Evolutionary conservation across 2,329 filamentous ascomycete genomes (phyloP), one percentile per base, ranked within the genome.

Genomic region (Coniella lustricola): DNA sequence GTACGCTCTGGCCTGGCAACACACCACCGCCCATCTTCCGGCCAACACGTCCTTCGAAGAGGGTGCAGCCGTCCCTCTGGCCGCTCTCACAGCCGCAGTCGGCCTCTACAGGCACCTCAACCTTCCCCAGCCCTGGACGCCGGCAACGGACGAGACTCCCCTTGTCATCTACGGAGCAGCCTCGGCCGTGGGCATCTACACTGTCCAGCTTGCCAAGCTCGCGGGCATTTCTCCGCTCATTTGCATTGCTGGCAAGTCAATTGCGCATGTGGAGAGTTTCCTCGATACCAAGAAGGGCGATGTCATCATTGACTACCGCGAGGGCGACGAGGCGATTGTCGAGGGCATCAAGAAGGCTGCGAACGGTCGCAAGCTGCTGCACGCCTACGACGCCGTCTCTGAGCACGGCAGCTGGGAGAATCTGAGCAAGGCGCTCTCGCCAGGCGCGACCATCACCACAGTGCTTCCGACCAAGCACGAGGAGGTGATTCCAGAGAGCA

Each of bases 221-320:
- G 71, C 70, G 50, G 76, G 79, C 58, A 77, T 84, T 52, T 77
- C 82, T 60, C 81, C 81, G 0, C 63, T 84, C 37, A 79, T 85
- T 53, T 73, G 71, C 51, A 68, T 84, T 7, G 79, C 80, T 0
- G 81, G 81, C 7, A 65, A 67, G 2, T 75, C 74, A 5, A 61
- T 61, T 8, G 56, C 69, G 2, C 75, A 75, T 54, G 77, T 82
- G 3, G 66, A 75, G 59, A 61, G 57, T 0, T 62, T 81, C 29
- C 70, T 83, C 47, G 73, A 80, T 57, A 60, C 60, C 9, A 62
- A 59, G 44, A 76, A 76, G 57, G 79, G 79, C 34, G 80, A 84
- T 56, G 63, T 67, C 1, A 64, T 84, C 18, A 60, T 84, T 49
- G 80, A 84, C 64, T 83, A 84, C 61, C 76, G 81, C 21, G 59